Evolutionary conservation across 169 alveolate species (phyloP).

Genomic region (Plasmodium blacklocki): DNA sequence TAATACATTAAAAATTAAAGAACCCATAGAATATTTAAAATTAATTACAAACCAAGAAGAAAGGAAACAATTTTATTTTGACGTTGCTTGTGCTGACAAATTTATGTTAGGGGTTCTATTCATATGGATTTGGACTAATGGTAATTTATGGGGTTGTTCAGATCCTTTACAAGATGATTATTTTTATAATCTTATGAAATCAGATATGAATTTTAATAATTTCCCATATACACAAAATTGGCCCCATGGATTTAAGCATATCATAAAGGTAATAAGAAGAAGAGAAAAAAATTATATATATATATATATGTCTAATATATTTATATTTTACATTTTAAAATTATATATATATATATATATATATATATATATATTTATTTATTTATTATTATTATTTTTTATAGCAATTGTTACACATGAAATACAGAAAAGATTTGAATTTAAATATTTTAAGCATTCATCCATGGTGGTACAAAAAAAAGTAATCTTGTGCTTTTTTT

Average conservation of each 20-base stretch:
- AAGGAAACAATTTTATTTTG: constrained; percentile 80
- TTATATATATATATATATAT: neutral
- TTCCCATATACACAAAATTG: constrained; percentile 33
- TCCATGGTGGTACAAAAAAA: constrained; percentile 51
- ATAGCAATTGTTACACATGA: constrained; percentile 32
- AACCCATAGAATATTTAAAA: constrained; percentile 9
- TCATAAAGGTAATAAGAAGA: constrained; percentile 18
- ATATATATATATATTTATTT: neutral
- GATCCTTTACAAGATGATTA: constrained; percentile 82
- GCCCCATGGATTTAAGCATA: constrained; percentile 30
- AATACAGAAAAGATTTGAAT: constrained; percentile 27
- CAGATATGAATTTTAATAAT: constrained; percentile 45
- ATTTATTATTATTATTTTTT: neutral
- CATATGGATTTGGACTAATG: constrained; percentile 88
- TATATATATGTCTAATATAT: too few relatives aligned
- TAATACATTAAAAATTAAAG: constrained; percentile 47
- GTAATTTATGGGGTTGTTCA: constrained; percentile 86
- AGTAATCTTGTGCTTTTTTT: neutral
- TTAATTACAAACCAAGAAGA: constrained; percentile 36
- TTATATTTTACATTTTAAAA: too few relatives aligned
- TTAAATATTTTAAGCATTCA: constrained; percentile 38
- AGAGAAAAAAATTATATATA: neutral
- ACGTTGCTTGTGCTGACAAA: constrained; percentile 85
- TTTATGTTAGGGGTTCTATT: constrained; percentile 75
- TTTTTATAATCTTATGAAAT: constrained; percentile 38